Evolutionary conservation across 2,329 filamentous ascomycete species (phyloP), one percentile per base, ranked within the genome.

Genomic region (Venturia pyrina): DNA sequence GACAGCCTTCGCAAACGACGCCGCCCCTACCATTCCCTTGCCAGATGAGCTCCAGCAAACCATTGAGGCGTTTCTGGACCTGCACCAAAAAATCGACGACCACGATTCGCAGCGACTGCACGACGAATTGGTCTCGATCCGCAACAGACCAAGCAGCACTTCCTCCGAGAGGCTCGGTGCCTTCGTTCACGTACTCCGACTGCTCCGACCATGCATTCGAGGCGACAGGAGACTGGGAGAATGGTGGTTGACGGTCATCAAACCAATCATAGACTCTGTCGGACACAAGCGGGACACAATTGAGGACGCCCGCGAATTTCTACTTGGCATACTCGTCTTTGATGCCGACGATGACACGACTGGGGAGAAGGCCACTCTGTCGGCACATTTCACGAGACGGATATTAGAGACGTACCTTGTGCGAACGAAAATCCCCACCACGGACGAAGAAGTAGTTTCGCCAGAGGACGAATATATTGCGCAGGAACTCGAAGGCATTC

Each of bases 201-300:
- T 82, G 50, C 78, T 93, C 44, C 82, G 86, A 32, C 85, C 88
- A 2, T 82, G 83, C 13, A 81, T 95, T 65, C 82, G 82, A 66
- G 85, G 85, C 13, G 82, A 87, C 1, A 80, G 83, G 43, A 83
- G 87, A 65, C 75, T 90, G 65, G 76, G 87, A 65, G 82, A 87
- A 67, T 95, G 90, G 90, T 91, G 89, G 83, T 84, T 89, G 59
- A 77, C 83, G 68, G 78, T 88, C 17, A 75, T 87, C 24, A 79
- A 80, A 59, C 84, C 86, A 0, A 80, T 85, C 17, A 73, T 86
- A 68, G 77, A 85, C 67, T 78, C 83, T 62, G 76, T 87, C 11
- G 83, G 82, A 17, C 81, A 85, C 64, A 87, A 89, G 71, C 87
- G 86, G 71, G 82, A 80, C 6, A 79, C 89, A 65, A 81, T 89